phyloP scores from a whole-genome alignment of 371 early-diverging fungal species.

The Syncephalastrum sp. region DNA sequence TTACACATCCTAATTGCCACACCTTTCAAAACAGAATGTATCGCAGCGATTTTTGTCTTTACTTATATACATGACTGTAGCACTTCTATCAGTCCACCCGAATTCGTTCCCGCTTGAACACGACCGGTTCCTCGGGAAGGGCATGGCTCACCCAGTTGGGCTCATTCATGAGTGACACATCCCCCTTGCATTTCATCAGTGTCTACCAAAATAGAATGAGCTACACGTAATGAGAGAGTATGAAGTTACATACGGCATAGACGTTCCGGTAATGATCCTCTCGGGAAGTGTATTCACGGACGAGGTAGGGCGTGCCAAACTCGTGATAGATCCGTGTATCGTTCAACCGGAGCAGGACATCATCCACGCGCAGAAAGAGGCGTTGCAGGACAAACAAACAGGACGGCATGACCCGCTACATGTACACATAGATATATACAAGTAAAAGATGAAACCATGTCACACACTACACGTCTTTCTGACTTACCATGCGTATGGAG shows the following conservation, averaged over 20 bases:
- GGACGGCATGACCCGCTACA: constrained; percentile 87
- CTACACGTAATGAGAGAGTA: background rate
- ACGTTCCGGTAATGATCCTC: constrained; percentile 63
- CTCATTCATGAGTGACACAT: constrained; percentile 70
- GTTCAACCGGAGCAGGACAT: constrained; percentile 82
- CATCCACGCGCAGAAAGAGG: constrained; percentile 91
- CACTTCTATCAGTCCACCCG: too few species aligned
- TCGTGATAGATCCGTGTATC: constrained; percentile 90
- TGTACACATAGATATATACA: background rate
- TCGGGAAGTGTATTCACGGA: constrained; percentile 74
- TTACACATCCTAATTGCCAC: too few species aligned
- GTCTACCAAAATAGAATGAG: background rate
- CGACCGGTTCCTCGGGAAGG: constrained; percentile 28
- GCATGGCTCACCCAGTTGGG: constrained; percentile 70
- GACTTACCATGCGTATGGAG: constrained; percentile 74
- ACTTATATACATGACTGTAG: too few species aligned
- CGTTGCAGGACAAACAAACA: constrained; percentile 88
- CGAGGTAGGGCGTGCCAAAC: constrained; percentile 65
- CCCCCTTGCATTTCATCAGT: constrained; percentile 48
- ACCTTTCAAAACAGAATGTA: too few species aligned
- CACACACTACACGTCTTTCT: background rate
- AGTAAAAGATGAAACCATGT: background rate
- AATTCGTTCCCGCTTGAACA: too few species aligned
- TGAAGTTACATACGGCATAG: constrained; percentile 40
- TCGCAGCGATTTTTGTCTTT: too few species aligned